Evolutionary conservation across 345 rosid species (phyloP).

Genomic region (Eucalyptus victrix): DNA sequence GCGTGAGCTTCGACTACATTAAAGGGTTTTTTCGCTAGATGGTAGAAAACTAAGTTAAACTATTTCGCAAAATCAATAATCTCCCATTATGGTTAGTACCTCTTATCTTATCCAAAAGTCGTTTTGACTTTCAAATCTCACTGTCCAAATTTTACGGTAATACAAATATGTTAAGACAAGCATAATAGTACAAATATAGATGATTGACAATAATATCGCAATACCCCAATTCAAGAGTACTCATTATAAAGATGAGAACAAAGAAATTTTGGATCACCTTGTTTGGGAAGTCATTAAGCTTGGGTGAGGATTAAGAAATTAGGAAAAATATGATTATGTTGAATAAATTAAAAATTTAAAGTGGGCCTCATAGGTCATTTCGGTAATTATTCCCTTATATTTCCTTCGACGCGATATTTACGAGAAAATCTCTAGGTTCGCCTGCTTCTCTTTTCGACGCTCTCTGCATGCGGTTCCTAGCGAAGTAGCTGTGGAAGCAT

Average conservation of each 20-base stretch:
- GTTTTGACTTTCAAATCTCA: neutral
- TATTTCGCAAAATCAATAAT: neutral
- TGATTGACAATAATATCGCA: neutral
- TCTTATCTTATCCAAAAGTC: neutral
- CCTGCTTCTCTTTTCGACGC: too few species aligned
- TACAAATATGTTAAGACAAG: accelerated
- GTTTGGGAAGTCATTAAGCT: accelerated
- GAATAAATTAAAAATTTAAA: too few species aligned
- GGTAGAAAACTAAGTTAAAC: accelerated
- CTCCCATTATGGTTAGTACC: neutral
- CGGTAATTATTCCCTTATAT: too few species aligned
- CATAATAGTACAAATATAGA: accelerated
- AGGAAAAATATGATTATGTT: accelerated
- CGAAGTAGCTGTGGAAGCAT: too few species aligned
- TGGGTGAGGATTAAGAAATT: neutral
- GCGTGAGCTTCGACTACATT: neutral
- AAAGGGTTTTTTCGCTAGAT: neutral
- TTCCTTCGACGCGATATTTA: too few species aligned
- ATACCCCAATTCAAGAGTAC: neutral
- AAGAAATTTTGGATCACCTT: neutral
- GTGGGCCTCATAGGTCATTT: accelerated
- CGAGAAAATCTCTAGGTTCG: accelerated
- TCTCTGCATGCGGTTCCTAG: too few species aligned
- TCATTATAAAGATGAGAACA: neutral
- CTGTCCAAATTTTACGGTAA: neutral